These are phyloP conservation scores for Tulasnella sp. DNA, from an alignment of 768 basidiomycete species.

Conservation along the genomic window DNA sequence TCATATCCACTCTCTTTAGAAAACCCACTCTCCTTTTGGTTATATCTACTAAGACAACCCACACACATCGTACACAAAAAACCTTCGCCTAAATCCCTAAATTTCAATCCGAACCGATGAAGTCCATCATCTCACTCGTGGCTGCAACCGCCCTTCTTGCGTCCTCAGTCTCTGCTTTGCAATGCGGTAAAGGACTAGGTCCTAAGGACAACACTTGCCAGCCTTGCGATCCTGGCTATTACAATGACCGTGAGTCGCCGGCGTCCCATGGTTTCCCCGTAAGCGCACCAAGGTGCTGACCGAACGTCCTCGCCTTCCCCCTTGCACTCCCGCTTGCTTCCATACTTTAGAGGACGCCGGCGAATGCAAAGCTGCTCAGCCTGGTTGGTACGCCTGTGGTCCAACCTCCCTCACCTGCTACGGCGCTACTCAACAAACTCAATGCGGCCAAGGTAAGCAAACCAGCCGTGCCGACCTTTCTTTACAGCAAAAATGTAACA, in stretches of 20 bases:
- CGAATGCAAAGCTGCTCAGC: background rate
- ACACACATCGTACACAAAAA: too few relatives aligned
- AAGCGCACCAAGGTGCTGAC: background rate
- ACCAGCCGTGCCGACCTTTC: background rate
- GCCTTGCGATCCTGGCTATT: background rate
- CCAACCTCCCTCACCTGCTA: background rate
- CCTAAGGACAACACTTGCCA: background rate
- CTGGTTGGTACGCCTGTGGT: background rate
- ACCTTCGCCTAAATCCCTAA: background rate
- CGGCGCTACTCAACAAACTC: background rate
- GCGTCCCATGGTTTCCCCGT: background rate
- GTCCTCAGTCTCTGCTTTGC: background rate
- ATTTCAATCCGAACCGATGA: background rate
- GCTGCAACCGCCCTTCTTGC: background rate
- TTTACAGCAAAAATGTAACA: background rate
- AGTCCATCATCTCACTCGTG: background rate
- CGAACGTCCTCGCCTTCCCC: background rate
- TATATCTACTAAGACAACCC: too few relatives aligned
- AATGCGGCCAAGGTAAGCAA: background rate
- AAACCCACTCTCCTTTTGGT: too few relatives aligned
- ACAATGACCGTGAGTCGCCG: background rate
- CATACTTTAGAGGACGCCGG: background rate
- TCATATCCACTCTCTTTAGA: too few relatives aligned
- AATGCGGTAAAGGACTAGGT: background rate
- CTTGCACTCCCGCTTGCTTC: background rate